These are phyloP conservation scores for Aspergillus baeticus DNA, from an alignment of 495 filamentous ascomycete species.

Conservation along the genomic window DNA sequence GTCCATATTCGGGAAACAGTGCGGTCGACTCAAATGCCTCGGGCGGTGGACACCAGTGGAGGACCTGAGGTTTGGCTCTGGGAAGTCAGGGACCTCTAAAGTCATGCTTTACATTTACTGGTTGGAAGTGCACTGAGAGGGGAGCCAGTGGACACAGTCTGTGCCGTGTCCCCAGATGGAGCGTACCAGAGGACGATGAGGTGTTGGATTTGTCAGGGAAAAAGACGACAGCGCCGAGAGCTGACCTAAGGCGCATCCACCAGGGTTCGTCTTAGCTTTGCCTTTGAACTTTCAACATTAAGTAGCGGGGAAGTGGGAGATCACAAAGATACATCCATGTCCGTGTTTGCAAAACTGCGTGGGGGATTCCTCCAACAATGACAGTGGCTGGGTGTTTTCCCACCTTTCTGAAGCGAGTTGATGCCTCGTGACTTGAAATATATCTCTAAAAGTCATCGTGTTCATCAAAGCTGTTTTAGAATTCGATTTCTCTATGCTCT, in stretches of 20 bases:
- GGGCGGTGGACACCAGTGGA: background rate
- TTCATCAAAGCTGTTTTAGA: no score
- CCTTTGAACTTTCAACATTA: background rate
- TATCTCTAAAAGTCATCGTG: no score
- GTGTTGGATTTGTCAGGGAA: conserved; percentile 9
- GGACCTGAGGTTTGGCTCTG: background rate
- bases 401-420: no score
- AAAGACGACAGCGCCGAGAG: conserved; percentile 32
- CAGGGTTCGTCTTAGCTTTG: conserved; percentile 33
- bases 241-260: conserved; percentile 36
- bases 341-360: conserved; percentile 33
- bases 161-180: conserved; percentile 23
- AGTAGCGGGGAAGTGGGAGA: conserved; percentile 39
- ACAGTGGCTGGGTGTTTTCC: no score
- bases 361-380: conserved; percentile 11
- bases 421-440: no score
- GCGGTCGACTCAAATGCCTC: conserved; percentile 10
- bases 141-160: conserved; percentile 16
- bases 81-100: conserved; percentile 3
- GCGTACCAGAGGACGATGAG: conserved; percentile 18
- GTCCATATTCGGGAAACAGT: conserved; percentile 16
- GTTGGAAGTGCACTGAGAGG: conserved; percentile 1
- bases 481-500: no score
- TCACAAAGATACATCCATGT: conserved; percentile 42
- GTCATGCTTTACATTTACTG: background rate